A percentile compares a stretch with the other conserved stretches of the same genome.
Evolutionary conservation across 441 rosid species (phyloP).

Genomic region (Gossypium davidsonii): DNA sequence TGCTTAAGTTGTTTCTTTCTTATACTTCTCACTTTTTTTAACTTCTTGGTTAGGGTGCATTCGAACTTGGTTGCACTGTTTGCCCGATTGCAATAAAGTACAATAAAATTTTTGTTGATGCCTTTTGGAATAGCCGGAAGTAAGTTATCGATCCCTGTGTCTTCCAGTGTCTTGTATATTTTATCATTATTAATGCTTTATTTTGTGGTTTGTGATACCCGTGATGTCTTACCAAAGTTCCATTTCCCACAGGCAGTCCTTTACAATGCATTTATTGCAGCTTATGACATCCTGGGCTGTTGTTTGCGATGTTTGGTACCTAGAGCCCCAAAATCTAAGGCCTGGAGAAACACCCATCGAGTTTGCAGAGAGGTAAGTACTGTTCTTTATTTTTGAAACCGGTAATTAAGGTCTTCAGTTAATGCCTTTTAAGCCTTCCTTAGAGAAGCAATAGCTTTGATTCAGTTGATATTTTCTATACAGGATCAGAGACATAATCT

Average conservation of each 20-base stretch:
- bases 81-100: slow-evolving; percentile 95
- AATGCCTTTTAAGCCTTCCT: neutral
- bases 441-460: neutral
- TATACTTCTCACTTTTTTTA: slow-evolving; percentile 4
- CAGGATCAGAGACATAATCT: slow-evolving; percentile 92
- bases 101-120: slow-evolving; percentile 94
- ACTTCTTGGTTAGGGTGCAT: slow-evolving; percentile 63
- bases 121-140: slow-evolving; percentile 99
- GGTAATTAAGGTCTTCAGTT: neutral
- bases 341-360: slow-evolving; percentile 87
- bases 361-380: slow-evolving; percentile 83
- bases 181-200: neutral
- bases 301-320: slow-evolving; percentile 96
- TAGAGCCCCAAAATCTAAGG: slow-evolving; percentile 81
- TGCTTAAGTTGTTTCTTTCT: neutral
- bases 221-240: neutral
- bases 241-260: slow-evolving; percentile 67
- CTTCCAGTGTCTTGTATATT: neutral
- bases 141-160: slow-evolving; percentile 26
- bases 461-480: slow-evolving; percentile 13
- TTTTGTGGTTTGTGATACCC: neutral
- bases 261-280: slow-evolving; percentile 86
- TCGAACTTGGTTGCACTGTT: slow-evolving; percentile 89
- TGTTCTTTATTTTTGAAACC: slow-evolving; percentile 4
- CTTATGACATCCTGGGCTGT: slow-evolving; percentile 99